Evolutionary conservation across 305 asterid genomes (phyloP).

Genomic region (Fraxinus xanthoxyloides): DNA sequence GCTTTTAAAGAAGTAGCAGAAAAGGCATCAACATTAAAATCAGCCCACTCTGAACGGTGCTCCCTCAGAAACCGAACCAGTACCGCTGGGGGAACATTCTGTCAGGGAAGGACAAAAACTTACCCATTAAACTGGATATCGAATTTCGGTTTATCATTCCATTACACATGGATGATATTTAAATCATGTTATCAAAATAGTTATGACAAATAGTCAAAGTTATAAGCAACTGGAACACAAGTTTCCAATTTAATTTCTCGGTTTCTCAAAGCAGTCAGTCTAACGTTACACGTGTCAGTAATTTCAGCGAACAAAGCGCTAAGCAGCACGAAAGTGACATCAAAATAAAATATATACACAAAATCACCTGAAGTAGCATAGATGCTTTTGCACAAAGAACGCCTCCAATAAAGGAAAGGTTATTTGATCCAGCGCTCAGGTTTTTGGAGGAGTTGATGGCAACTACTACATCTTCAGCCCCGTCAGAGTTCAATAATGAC

Average conservation of each 20-base stretch:
- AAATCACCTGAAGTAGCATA: constrained; percentile 78
- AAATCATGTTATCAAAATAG: background rate
- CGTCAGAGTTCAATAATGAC: constrained; percentile 70
- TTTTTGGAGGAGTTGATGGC: constrained; percentile 62
- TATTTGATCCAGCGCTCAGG: constrained; percentile 35
- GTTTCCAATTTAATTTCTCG: background rate
- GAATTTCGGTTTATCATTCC: background rate
- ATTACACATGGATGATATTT: background rate
- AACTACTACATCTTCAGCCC: constrained; percentile 75
- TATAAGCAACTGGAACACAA: background rate
- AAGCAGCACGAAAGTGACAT: background rate
- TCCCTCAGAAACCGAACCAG: constrained; percentile 84
- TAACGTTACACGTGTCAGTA: background rate
- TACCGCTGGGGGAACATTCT: constrained; percentile 90
- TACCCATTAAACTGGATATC: background rate
- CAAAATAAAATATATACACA: background rate
- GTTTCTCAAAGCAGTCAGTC: background rate
- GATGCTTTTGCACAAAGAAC: constrained; percentile 89
- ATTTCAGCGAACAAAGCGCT: background rate
- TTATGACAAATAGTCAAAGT: background rate
- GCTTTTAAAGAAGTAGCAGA: constrained; percentile 72
- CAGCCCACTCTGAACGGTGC: constrained; percentile 98
- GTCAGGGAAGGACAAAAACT: constrained; percentile 16
- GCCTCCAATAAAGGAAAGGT: constrained; percentile 62
- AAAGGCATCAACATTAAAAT: constrained; percentile 81